Conservation (phyloP, 2,329 filamentous ascomycete species). For the Fusarium siculi region DNA sequence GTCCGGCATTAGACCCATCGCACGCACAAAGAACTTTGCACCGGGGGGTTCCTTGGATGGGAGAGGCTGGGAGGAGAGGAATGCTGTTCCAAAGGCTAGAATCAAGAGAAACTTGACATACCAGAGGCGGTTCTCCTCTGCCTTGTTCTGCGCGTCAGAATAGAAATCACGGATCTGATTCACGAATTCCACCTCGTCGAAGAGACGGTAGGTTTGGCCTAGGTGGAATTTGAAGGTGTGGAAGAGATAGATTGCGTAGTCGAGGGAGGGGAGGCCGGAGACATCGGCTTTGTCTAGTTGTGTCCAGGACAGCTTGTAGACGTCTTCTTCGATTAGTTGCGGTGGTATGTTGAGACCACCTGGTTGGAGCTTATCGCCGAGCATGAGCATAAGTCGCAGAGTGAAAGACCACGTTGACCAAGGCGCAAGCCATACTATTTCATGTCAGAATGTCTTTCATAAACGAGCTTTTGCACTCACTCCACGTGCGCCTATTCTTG, state of each 20-base stretch:
- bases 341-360: conserved; percentile 35
- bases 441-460: background rate
- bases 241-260: conserved; percentile 48
- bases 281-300: conserved; percentile 44
- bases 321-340: conserved; percentile 41
- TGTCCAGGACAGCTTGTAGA: conserved; percentile 44
- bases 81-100: conserved; percentile 53
- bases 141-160: conserved; percentile 32
- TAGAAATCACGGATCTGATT: conserved; percentile 43
- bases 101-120: conserved; percentile 62
- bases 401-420: conserved; percentile 51
- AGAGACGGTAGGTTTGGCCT: conserved; percentile 49
- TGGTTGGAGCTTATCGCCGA: conserved; percentile 46
- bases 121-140: conserved; percentile 51
- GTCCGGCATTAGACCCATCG: conserved; percentile 52
- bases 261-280: conserved; percentile 48
- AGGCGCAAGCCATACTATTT: conserved; percentile 46
- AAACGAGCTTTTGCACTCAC: conserved; percentile 37
- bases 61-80: conserved; percentile 26
- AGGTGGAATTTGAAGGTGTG: conserved; percentile 53
- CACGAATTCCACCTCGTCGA: conserved; percentile 48
- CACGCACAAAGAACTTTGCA: conserved; percentile 47
- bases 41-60: conserved; percentile 49
- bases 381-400: conserved; percentile 45
- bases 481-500: conserved; percentile 50